Conservation (phyloP, 305 asterid genomes). For the Solanum hybrid region DNA sequence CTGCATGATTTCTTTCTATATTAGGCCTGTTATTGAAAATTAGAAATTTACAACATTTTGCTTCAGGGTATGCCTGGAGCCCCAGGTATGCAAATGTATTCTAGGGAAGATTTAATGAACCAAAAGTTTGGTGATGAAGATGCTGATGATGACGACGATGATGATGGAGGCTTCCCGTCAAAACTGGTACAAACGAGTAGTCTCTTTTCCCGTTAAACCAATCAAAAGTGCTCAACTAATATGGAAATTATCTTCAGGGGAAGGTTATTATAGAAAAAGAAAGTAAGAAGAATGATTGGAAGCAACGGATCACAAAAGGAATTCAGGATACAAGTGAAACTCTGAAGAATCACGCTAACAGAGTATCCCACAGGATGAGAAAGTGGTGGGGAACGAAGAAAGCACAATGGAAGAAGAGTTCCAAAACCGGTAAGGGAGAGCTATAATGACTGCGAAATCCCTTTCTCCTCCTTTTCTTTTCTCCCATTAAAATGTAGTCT, state of each 20-base stretch:
- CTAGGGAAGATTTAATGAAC: constrained; percentile 86
- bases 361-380: constrained; percentile 38
- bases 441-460: constrained; percentile 26
- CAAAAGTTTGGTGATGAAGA: constrained; percentile 63
- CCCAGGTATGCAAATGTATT: constrained; percentile 95
- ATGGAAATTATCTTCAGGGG: constrained; percentile 37
- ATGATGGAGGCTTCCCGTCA: constrained; percentile 47
- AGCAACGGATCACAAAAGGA: constrained; percentile 40
- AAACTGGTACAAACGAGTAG: constrained; percentile 40
- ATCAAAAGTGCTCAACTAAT: not conserved
- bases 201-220: not conserved
- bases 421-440: constrained; percentile 45
- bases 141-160: constrained; percentile 66
- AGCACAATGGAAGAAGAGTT: constrained; percentile 25
- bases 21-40: not conserved
- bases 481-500: not conserved
- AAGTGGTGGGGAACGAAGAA: constrained; percentile 67
- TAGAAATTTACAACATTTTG: not conserved
- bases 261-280: constrained; percentile 51
- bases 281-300: constrained; percentile 54
- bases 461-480: not conserved
- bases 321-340: constrained; percentile 44
- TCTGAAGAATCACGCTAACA: constrained; percentile 44
- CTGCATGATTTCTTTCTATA: not conserved
- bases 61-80: constrained; percentile 95